These are phyloP conservation scores for Aureobasidium namibiae DNA, from an alignment of 2,329 filamentous ascomycete genomes.

Conservation along the genomic window DNA sequence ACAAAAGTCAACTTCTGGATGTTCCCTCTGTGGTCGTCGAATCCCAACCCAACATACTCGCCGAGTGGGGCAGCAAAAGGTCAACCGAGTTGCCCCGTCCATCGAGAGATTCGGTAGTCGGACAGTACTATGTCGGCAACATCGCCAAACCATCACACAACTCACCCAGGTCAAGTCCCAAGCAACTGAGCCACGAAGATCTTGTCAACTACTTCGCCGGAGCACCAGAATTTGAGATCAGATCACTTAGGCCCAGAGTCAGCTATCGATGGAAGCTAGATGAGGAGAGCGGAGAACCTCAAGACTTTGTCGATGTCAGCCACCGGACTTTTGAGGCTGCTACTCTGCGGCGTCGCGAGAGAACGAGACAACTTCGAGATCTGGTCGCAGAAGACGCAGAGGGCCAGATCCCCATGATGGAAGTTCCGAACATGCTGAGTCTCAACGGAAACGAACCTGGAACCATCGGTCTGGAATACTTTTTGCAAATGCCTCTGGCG, in stretches of 20 bases:
- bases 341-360: constrained; percentile 7
- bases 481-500: constrained; percentile 37
- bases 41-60: background rate
- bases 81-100: background rate
- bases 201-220: constrained; percentile 22
- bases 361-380: background rate
- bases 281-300: constrained; percentile 11
- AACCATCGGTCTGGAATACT: constrained; percentile 39
- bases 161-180: background rate
- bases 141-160: background rate
- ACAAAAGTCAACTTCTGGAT: background rate
- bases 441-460: constrained; percentile 38
- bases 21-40: background rate
- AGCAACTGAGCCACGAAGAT: constrained; percentile 16
- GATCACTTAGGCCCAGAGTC: background rate
- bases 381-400: background rate
- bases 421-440: constrained; percentile 42
- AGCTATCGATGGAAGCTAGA: background rate
- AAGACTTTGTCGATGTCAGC: constrained; percentile 16
- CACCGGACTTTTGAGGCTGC: constrained; percentile 18
- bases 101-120: background rate
- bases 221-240: constrained; percentile 22
- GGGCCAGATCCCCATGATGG: constrained; percentile 20
- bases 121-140: background rate
- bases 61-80: background rate